These are phyloP conservation scores for Xylaria nigripes DNA, from an alignment of 495 filamentous ascomycete genomes.

Conservation along the genomic window DNA sequence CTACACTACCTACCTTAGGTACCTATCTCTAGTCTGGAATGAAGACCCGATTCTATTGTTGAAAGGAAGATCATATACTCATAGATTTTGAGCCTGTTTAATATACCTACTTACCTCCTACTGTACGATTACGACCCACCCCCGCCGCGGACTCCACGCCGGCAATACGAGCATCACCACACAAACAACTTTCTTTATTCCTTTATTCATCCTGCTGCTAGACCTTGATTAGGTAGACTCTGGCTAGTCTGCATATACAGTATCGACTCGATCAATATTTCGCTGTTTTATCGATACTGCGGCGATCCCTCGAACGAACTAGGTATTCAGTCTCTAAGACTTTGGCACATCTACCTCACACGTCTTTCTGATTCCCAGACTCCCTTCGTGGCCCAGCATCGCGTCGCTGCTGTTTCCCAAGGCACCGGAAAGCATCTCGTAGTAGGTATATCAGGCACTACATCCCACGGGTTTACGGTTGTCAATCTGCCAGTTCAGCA, in stretches of 20 bases:
- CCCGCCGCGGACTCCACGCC: conserved; percentile 3
- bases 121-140: conserved; percentile 1
- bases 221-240: conserved; percentile 3
- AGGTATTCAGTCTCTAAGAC: conserved; percentile 6
- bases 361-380: neutral
- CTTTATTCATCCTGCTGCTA: conserved; percentile 4
- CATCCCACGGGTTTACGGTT: conserved; percentile 12
- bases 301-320: conserved; percentile 2
- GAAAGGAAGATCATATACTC: conserved; percentile 4
- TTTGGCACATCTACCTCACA: conserved; percentile 3
- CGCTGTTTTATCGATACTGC: conserved; percentile 2
- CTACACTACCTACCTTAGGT: neutral
- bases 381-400: neutral
- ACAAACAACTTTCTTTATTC: neutral
- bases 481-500: conserved; percentile 5
- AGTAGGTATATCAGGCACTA: conserved; percentile 9
- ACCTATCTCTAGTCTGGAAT: conserved; percentile 3
- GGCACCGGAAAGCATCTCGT: neutral
- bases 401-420: neutral
- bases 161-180: conserved; percentile 11
- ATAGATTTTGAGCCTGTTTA: conserved; percentile 4
- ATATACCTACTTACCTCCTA: too few species aligned
- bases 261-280: conserved; percentile 3
- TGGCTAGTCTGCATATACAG: conserved; percentile 13
- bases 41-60: neutral